A percentile compares a stretch with the other conserved stretches of the same genome.
These are phyloP conservation scores for Aeminium ludgeri DNA, from an alignment of 495 filamentous ascomycete genomes.

Conservation along the genomic window DNA sequence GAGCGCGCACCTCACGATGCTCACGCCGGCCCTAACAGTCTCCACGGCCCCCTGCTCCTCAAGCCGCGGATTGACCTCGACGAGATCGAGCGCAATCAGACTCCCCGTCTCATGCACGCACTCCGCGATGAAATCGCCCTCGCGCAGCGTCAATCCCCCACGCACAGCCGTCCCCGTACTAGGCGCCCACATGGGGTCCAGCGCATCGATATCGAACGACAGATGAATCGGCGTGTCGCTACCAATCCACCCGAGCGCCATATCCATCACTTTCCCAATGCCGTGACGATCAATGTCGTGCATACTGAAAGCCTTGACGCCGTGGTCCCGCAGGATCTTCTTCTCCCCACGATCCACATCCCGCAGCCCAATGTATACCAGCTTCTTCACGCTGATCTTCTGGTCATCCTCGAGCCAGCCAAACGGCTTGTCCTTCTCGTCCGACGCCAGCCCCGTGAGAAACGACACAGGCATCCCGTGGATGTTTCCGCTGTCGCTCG, in stretches of 20 bases:
- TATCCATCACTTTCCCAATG: conserved; percentile 91
- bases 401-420: conserved; percentile 66
- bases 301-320: conserved; percentile 94
- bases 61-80: conserved; percentile 86
- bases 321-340: conserved; percentile 65
- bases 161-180: conserved; percentile 91
- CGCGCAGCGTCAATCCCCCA: conserved; percentile 84
- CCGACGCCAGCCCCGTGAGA: conserved; percentile 68
- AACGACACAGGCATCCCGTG: conserved; percentile 98
- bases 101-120: conserved; percentile 86
- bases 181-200: conserved; percentile 91
- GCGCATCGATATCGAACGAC: conserved; percentile 90
- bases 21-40: conserved; percentile 80
- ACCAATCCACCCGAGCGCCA: conserved; percentile 88
- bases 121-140: conserved; percentile 97
- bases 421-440: conserved; percentile 48
- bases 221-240: conserved; percentile 90
- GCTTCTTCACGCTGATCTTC: conserved; percentile 53
- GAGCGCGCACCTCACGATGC: conserved; percentile 74
- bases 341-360: conserved; percentile 92
- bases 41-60: conserved; percentile 63
- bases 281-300: conserved; percentile 90
- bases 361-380: conserved; percentile 92
- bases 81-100: conserved; percentile 81
- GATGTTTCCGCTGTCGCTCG: conserved; percentile 76